Evolutionary conservation across 208 protist species (phyloP), one percentile per base, ranked within the genome.

Genomic region (Trypanosoma theileri): DNA sequence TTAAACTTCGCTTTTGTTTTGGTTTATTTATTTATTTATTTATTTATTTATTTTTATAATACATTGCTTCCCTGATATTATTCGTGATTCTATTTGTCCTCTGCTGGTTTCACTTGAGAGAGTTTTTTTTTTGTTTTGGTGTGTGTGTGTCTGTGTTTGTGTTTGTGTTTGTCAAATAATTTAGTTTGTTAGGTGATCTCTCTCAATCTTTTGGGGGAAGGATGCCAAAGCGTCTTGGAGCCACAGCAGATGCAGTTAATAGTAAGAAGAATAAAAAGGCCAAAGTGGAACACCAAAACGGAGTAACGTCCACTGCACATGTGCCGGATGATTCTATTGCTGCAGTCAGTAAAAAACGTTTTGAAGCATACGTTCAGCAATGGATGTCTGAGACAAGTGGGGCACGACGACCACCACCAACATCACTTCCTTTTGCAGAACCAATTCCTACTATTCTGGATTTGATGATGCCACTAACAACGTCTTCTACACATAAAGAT

Each of bases 401-500:
- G 7, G 41, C 22, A 35, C 52, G n/a, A 7, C 46, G 3, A 9
- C 6, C 46, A 16, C 16, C 53, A 19, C 66, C 56, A 21, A 44
- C 58, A 28, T 50, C 63, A 4, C 10, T 77, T 14, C 72, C 72
- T 12, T 16, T 35, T 13, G 6, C 58, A 16, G 17, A 24, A 51
- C 57, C 72, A 45, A 21, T 77, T 19, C 66, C 72, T 62, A 72
- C 65, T 3, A 62, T 77, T 40, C 59, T 77, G 14, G 48, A 71
- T 35, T n/a, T 71, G 52, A 71, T 73, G 72, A 68, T 71, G 54
- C 50, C 64, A 13, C 8, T 9, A 26, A 11, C 3, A 12, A 12
- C 21, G 3, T 28, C 40, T 46, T 35, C 4, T 42, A 21, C 42
- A 35, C 1, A 12, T 58, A 17, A 12, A 42, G 13, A 1, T 35